phyloP scores from a whole-genome alignment of 2,329 filamentous ascomycete species.

The Biscogniauxia mediterranea region DNA sequence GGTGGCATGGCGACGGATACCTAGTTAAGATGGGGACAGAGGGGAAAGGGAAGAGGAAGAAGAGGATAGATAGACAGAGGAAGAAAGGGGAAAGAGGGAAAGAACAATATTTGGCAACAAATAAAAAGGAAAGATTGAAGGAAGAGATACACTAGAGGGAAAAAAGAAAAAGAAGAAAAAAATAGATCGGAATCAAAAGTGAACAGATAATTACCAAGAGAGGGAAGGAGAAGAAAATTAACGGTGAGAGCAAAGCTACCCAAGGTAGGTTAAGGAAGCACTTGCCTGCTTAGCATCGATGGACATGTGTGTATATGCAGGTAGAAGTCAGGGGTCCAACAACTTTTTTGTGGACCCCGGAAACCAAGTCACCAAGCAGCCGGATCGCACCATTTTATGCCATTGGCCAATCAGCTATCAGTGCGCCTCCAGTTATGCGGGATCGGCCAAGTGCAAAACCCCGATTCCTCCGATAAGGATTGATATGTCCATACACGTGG shows the following conservation, averaged over 20 bases:
- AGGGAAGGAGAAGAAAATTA: neutral
- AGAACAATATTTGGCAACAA: slow-evolving; percentile 1
- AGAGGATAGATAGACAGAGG: neutral
- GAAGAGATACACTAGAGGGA: slow-evolving; percentile 1
- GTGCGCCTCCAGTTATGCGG: neutral
- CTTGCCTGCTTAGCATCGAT: no score
- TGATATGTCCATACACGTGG: no score
- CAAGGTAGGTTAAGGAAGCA: no score
- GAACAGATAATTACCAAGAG: neutral
- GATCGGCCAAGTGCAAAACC: neutral
- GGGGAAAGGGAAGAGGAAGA: neutral
- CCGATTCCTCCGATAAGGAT: neutral
- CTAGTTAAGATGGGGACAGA: neutral
- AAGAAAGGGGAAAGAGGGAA: slow-evolving; percentile 1
- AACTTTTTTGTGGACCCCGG: neutral
- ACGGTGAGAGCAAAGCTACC: neutral
- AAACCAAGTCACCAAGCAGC: neutral
- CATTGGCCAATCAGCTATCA: neutral
- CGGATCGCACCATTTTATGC: neutral
- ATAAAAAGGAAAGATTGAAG: slow-evolving; percentile 1
- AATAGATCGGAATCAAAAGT: no score
- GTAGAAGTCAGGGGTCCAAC: neutral
- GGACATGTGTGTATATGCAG: no score
- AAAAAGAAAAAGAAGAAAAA: neutral
- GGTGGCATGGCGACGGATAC: slow-evolving; percentile 13